Evolutionary conservation across 768 basidiomycete species (phyloP), one percentile per base, ranked within the genome.

Genomic region (Calocera cornea): DNA sequence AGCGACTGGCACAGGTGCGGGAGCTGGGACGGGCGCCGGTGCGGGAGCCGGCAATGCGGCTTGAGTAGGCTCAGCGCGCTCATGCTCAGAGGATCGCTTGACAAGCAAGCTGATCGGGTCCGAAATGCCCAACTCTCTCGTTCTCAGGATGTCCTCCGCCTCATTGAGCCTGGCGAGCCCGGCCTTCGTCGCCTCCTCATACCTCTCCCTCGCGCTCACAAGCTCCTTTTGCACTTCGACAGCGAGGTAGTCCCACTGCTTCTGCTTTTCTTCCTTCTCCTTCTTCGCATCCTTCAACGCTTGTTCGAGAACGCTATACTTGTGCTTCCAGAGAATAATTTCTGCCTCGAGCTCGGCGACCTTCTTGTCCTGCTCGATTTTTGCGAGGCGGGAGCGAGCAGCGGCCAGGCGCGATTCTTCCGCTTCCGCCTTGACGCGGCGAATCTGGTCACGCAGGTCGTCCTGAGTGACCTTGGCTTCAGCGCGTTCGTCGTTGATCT

Each of bases 331-430:
- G 31, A 14, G 14, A 33, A 60, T 27, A 19, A 60, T 60, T 27
- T 60, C 54, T 31, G 54, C 54, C 19, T 60, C 54, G 27, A 60
- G 31, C 54, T 60, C 54, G 14, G 54, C 24, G 31, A 60, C 54
- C 31, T 60, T 60, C 54, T 60, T 60, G 31, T 60, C 54, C 27
- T 60, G 54, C 31, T 60, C 54, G 31, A 60, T 60, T 60, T 60
- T 60, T 27, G 54, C 54, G 24, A 60, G 54, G 2, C 54, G 54
- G 54, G 54, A 60, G 54, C 54, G 54, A 60, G 54, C 54, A 60
- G 54, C 54, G 5, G 54, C 54, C 27, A 60, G 54, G 31, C 54
- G 54, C 7, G 54, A 60, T 60, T 60, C 54, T 19, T 60, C 54
- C 54, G 54, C 54, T 60, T 60, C 54, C 16, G 54, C 54, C 27